Evolutionary conservation across 2,329 filamentous ascomycete genomes (phyloP), one percentile per base, ranked within the genome.

Genomic region (Aureobasidium lini): DNA sequence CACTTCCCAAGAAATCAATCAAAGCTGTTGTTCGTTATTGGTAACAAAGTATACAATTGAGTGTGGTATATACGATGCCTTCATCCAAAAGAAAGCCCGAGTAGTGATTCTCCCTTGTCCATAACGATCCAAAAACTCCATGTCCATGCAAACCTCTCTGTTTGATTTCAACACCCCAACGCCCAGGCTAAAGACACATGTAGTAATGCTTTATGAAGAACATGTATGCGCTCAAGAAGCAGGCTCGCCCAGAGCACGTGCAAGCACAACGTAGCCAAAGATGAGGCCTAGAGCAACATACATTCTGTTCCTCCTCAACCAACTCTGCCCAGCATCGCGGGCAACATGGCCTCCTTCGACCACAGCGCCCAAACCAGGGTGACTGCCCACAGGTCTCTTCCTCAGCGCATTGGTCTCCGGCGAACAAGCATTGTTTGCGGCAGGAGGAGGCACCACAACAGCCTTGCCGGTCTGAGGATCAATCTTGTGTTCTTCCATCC

Each of bases 401-500:
- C 79, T 84, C 76, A 81, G 80, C 68, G 72, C 88, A 72, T 74
- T 86, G 75, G 75, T 85, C 75, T 79, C 83, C 60, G 72, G 86
- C 68, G 73, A 88, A 79, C 72, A 89, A 76, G 71, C 54, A 81
- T 77, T 69, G 23, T 23, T 23, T 3, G 23, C 23, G 76, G 81
- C 13, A 18, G 40, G 8, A 76, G 78, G 68, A 43, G 67, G 62
- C 42, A 37, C 54, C 47, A 52, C 47, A 47, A 64, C 53, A 36
- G 63, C 64, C 54, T 63, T 81, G 1, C 94, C 94, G 0, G 90
- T 96, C 9, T 78, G 77, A 6, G 82, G 76, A 72, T 99, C 90
- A 65, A 99, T 85, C 64, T 85, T 84, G 69, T 89, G 84, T 69
- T 90, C 85, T 70, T 84, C 84, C 80, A 99, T 95, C 90, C 90